Conservation (phyloP, 257 asterid genomes). For the Craterostigma plantagineum region DNA sequence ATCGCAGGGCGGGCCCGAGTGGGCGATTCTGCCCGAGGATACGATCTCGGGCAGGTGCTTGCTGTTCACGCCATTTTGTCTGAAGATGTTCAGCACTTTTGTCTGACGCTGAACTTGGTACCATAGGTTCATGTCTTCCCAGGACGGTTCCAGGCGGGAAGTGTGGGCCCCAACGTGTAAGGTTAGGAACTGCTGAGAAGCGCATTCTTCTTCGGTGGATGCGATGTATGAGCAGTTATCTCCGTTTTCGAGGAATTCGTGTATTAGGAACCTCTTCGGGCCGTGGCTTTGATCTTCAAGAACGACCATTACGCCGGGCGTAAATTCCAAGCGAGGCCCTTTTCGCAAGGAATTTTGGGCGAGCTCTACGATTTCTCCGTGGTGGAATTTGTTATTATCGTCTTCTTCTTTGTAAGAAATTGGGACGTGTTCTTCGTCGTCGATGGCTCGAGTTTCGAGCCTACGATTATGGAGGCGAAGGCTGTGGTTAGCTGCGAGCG, state of each 20-base stretch:
- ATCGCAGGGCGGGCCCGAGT: constrained; percentile 49
- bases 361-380: constrained; percentile 36
- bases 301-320: constrained; percentile 32
- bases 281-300: constrained; percentile 54
- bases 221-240: constrained; percentile 34
- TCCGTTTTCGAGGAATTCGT: constrained; percentile 25
- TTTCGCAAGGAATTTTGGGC: constrained; percentile 17
- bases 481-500: constrained; percentile 52
- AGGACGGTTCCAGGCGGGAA: constrained; percentile 64
- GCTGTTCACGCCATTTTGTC: constrained; percentile 33
- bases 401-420: constrained; percentile 17
- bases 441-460: constrained; percentile 22
- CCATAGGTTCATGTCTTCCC: constrained; percentile 91
- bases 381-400: constrained; percentile 3
- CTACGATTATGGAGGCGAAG: constrained; percentile 67
- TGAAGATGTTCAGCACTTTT: constrained; percentile 46
- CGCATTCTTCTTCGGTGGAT: constrained; percentile 9
- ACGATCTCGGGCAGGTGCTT: constrained; percentile 45
- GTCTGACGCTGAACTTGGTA: constrained; percentile 82
- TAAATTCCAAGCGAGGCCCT: constrained; percentile 28
- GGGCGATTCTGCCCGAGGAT: constrained; percentile 50
- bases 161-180: constrained; percentile 61
- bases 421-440: constrained; percentile 15
- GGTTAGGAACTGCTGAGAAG: constrained; percentile 16
- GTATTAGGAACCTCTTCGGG: constrained; percentile 34